Evolutionary conservation across 2,329 filamentous ascomycete genomes (phyloP).

Genomic region (Fonsecaea pedrosoi): DNA sequence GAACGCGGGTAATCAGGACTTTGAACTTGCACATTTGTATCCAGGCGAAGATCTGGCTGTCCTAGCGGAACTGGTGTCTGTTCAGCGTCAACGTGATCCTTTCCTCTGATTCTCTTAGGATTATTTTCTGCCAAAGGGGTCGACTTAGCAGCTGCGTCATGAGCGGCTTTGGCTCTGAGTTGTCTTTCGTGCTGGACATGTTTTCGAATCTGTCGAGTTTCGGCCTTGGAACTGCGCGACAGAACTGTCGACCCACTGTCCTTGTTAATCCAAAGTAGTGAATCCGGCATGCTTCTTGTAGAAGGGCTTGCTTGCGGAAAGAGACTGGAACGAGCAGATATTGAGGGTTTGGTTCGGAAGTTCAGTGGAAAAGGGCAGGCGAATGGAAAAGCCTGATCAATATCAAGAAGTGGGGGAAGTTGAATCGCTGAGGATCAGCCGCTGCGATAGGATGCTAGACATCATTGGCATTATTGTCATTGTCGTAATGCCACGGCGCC

Average conservation of each 20-base stretch:
- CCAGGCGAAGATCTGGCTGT: conserved; percentile 29
- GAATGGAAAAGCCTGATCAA: background rate
- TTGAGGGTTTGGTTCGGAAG: background rate
- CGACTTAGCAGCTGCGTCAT: conserved; percentile 20
- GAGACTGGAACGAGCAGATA: background rate
- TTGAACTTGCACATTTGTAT: conserved; percentile 26
- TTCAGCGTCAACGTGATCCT: conserved; percentile 11
- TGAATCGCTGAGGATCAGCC: background rate
- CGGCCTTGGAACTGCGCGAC: conserved; percentile 36
- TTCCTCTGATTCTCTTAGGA: conserved; percentile 15
- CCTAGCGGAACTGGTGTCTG: background rate
- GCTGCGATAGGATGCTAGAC: conserved; percentile 18
- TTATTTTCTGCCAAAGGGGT: conserved; percentile 2
- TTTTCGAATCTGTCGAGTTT: conserved; percentile 37
- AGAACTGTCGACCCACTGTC: conserved; percentile 32
- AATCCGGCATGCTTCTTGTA: conserved; percentile 27
- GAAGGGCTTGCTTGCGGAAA: background rate
- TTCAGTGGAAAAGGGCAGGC: background rate
- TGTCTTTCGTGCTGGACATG: conserved; percentile 38
- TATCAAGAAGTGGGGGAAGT: conserved; percentile 3
- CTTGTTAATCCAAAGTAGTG: conserved; percentile 39
- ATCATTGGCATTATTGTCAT: conserved; percentile 17
- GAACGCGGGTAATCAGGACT: conserved; percentile 13
- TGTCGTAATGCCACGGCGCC: background rate
- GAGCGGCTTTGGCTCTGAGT: conserved; percentile 30